Conservation (phyloP, 805 yeast species). For the Spathaspora hagerdaliae region DNA sequence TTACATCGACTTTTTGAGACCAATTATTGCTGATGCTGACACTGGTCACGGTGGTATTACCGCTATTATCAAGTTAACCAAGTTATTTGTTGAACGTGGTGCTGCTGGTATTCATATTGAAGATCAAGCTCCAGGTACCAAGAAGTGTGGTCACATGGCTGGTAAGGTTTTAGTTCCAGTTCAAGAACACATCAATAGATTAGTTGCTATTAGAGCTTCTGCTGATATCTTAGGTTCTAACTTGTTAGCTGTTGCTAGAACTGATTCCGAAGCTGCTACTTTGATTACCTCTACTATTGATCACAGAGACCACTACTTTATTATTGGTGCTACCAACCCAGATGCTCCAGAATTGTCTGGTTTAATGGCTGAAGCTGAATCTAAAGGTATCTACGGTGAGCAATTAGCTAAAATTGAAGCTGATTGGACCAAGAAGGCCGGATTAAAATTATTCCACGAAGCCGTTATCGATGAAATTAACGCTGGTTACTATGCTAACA, state of each 20-base stretch:
- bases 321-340: slow-evolving; percentile 89
- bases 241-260: slow-evolving; percentile 85
- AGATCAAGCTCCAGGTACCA: slow-evolving; percentile 98
- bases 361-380: slow-evolving; percentile 79
- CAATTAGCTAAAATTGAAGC: slow-evolving; percentile 70
- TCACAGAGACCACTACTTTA: slow-evolving; percentile 88
- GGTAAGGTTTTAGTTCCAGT: slow-evolving; percentile 97
- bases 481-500: slow-evolving; percentile 53
- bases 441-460: slow-evolving; percentile 83
- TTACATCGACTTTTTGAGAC: slow-evolving; percentile 84
- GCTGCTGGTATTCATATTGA: slow-evolving; percentile 99
- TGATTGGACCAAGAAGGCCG: slow-evolving; percentile 80
- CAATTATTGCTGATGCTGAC: slow-evolving; percentile 96
- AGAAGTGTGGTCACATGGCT: slow-evolving; percentile 99
- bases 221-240: slow-evolving; percentile 92
- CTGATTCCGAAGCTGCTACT: slow-evolving; percentile 98
- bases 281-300: slow-evolving; percentile 91
- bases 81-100: slow-evolving; percentile 94
- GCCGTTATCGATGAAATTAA: slow-evolving; percentile 84
- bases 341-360: slow-evolving; percentile 68
- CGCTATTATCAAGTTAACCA: slow-evolving; percentile 91
- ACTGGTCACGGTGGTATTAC: slow-evolving; percentile 99
- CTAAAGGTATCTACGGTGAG: slow-evolving; percentile 65
- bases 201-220: slow-evolving; percentile 89
- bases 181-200: slow-evolving; percentile 93